Evolutionary conservation across 208 protist species (phyloP).

Genomic region (Wallacemonas sp.): DNA sequence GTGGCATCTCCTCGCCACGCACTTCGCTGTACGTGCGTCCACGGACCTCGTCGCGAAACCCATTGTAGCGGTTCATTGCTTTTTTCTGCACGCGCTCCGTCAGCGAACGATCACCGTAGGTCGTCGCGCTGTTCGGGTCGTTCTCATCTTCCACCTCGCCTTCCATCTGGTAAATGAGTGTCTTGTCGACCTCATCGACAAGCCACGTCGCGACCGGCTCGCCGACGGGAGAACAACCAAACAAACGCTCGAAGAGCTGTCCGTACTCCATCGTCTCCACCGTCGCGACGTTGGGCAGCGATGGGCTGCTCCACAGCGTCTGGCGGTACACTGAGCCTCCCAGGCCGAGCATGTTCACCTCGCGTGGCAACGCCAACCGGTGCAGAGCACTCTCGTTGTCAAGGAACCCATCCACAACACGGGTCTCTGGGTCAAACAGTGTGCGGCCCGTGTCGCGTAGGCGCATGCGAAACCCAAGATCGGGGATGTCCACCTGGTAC

Average conservation of each 20-base stretch:
- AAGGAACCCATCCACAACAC: constrained; percentile 71
- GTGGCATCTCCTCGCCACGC: constrained; percentile 59
- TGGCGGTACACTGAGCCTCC: constrained; percentile 82
- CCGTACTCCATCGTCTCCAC: constrained; percentile 50
- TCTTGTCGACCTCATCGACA: constrained; percentile 65
- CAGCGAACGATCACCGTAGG: constrained; percentile 74
- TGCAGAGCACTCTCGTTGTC: constrained; percentile 86
- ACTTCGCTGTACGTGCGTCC: constrained; percentile 81
- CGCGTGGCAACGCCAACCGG: constrained; percentile 60
- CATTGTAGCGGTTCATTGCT: constrained; percentile 89
- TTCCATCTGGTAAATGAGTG: constrained; percentile 82
- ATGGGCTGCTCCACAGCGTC: constrained; percentile 71
- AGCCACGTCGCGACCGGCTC: constrained; percentile 77
- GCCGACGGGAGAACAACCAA: constrained; percentile 55
- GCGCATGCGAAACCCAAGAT: constrained; percentile 46
- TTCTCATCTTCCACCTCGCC: constrained; percentile 90
- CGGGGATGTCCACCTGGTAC: constrained; percentile 56
- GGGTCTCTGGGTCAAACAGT: constrained; percentile 43
- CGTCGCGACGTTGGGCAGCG: constrained; percentile 57
- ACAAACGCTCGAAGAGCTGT: constrained; percentile 60
- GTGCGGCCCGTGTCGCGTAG: constrained; percentile 63
- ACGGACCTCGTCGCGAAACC: constrained; percentile 79
- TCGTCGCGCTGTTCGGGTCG: constrained; percentile 86
- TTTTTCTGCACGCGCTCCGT: constrained; percentile 87
- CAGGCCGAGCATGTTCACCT: constrained; percentile 84